Evolutionary conservation across 805 yeast genomes (phyloP), one percentile per base, ranked within the genome.

Genomic region (Isabelozyma rhagii): DNA sequence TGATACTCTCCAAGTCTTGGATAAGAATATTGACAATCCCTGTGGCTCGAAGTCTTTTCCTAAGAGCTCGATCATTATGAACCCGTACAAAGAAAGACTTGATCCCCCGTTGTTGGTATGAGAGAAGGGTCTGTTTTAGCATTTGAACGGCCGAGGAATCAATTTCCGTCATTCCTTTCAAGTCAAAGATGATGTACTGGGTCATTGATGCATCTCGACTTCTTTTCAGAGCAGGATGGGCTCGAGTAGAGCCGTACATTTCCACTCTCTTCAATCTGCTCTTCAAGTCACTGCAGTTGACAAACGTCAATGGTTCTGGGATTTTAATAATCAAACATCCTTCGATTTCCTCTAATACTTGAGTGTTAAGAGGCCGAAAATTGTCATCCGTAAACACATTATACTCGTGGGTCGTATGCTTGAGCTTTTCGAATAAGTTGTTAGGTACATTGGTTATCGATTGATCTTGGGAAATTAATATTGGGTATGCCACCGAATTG

Each of bases 131-230:
- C 27, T 63, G 67, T 42, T 58, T 56, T 28, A 74, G 51, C 15
- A 71, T 68, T 47, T 67, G 69, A 11, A 74, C 73, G 0, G 79
- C 79, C 2, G 75, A 69, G 0, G 78, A 72, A 53, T 74, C 79
- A 5, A 74, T 43, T 29, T 62, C 71, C 2, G 73, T 55, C 78
- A 74, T 74, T 0, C 77, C 79, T 47, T 72, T 61, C 21, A 74
- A 53, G 50, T 74, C 78, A 55, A 74, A 72, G 8, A 74, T 66
- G 18, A 73, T 60, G 50, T 71, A 73, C 45, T 69, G 64, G 3
- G 76, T 72, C 77, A 72, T 69, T 5, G 70, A 59, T 2, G 51
- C 66, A 43, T 62, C 69, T 43, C 78, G 54, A 48, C 62, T 63
- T 45, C 73, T 44, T 51, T 65, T 71, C 54, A 59, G 62, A 1